Base-by-base conservation (phyloP, 148 eudicot genomes). In the Rhododendron kiyosumense region DNA sequence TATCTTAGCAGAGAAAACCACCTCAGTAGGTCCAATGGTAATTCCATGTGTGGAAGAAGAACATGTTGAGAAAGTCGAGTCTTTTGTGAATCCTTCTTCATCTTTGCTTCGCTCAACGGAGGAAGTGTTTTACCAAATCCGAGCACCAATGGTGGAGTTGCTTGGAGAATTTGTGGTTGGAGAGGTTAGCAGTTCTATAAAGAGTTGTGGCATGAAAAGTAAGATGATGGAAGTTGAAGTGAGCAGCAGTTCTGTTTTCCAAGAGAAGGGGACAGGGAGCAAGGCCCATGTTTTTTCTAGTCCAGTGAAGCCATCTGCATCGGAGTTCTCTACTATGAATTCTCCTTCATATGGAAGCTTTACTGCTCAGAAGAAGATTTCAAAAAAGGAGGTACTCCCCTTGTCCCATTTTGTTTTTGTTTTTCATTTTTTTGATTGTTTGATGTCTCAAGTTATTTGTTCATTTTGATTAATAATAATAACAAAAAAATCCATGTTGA, bases 141-240 rank as follows among this genome's bases (percentile, higher is more conserved):
- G 81, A 18, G 85, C 89, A 15, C 92, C 94, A 11, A 61, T 38
- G 3, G 93, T 93, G 57, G 88, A 90, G 84, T 61, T 92, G 85
- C 88, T 93, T 1, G 87, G 91, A 30, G 97, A 94, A 71, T 84
- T 92, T 79, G 90, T 78, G 45, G 74, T 93, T 69, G 94, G 91
- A 71, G 89, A 87, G 41, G 83, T 34, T 7, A 28, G 59, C 18
- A 26, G 67, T 34, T 74, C 85, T 76, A 38, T 71, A 10, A 86
- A 69, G 52, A 89, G 84, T 41, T 84, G 87, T 63, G 41, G 59
- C 79, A 57, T 41, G 51, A 30, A 36, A 74, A 77, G 38, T 36
- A 76, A 67, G 83, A 46, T 22, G 45, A 59, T 69, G 82, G 86
- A 85, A 51, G 57, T 71, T 34, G 87, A 84, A 84, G 83, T 49